These are phyloP conservation scores for Glaciozyma antarctica DNA, from an alignment of 768 basidiomycete genomes.

Conservation along the genomic window DNA sequence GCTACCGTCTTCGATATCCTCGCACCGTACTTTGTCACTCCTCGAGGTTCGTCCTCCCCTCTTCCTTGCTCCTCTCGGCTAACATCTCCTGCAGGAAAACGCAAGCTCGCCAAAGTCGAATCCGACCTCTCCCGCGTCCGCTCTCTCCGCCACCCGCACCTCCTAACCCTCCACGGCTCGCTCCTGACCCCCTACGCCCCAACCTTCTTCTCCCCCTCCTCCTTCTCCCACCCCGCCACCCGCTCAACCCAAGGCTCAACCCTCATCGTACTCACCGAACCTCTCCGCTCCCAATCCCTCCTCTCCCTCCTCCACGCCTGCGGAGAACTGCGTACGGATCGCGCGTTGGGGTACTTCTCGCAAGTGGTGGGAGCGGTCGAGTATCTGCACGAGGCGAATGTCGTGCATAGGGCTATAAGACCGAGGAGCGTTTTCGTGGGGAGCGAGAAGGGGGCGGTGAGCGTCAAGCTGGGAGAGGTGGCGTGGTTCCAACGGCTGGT, in stretches of 20 bases:
- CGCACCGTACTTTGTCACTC: slow-evolving; percentile 25
- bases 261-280: slow-evolving; percentile 18
- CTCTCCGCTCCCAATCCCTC: slow-evolving; percentile 7
- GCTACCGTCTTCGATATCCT: slow-evolving; percentile 22
- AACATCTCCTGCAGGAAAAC: slow-evolving; percentile 6
- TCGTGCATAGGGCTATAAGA: slow-evolving; percentile 23
- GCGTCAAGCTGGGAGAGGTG: slow-evolving; percentile 9
- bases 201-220: slow-evolving; percentile 12
- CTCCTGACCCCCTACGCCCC: slow-evolving; percentile 25
- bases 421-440: slow-evolving; percentile 10
- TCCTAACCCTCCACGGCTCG: slow-evolving; percentile 21
- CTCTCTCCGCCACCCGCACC: slow-evolving; percentile 16
- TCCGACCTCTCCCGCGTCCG: slow-evolving; percentile 20
- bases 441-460: slow-evolving; percentile 7
- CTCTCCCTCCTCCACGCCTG: slow-evolving; percentile 16
- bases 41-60: slow-evolving; percentile 8
- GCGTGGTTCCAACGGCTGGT: slow-evolving; percentile 27
- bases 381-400: slow-evolving; percentile 10
- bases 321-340: slow-evolving; percentile 29
- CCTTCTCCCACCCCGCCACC: background rate
- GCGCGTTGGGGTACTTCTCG: slow-evolving; percentile 18
- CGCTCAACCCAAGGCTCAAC: slow-evolving; percentile 22
- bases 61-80: background rate
- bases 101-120: slow-evolving; percentile 28
- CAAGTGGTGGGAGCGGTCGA: slow-evolving; percentile 25